Base-by-base conservation (phyloP, 176 grass and related monocot species). In the Typha latifolia region DNA sequence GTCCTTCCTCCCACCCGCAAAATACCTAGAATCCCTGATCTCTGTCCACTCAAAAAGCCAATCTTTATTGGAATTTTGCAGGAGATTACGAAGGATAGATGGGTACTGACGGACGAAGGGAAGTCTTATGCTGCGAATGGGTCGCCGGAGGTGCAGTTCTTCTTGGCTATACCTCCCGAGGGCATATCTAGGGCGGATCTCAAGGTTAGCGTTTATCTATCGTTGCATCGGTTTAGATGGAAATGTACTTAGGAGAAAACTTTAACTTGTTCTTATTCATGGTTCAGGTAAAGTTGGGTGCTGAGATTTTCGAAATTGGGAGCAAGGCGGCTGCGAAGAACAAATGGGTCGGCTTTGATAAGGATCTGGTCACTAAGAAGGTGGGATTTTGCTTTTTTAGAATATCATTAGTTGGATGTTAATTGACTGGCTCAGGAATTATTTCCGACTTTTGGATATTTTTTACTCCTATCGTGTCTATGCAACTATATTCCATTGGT, bases 41-140 rank as follows among this genome's bases (percentile, higher is more conserved):
- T 71, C 23, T 6, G 21, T 47, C 12, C 5, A 32, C 9, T 15
- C 56, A 12, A 51, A 13, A 8, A 48, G 13, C n/a, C 53, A 18
- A 59, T n/a, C 14, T 9, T 59, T 59, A 10, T 59, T 59, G n/a
- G 4, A 11, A 59, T 32, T 51, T 32, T 49, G 32, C 83, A 96
- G 91, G 91, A 96, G 51, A 77, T 85, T 70, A 84, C 68, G 63
- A 84, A 66, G 72, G 94, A 93, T 31, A 77, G 77, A 55, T 93
- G 77, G 84, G 75, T 85, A 24, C 84, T 87, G 12, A 90, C 78
- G 49, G 78, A 93, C 16, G 94, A 99, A 77, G 94, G 89, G 18
- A 99, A 85, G 72, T 73, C 18, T 14, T 93, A 93, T 68, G 80
- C 56, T 6, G 70, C 48, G 20, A 80, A 63, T 56, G 89, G 89